Evolutionary conservation across 1,284 basidiomycete species (phyloP), one percentile per base, ranked within the genome.

Genomic region (Marasmius sp.): DNA sequence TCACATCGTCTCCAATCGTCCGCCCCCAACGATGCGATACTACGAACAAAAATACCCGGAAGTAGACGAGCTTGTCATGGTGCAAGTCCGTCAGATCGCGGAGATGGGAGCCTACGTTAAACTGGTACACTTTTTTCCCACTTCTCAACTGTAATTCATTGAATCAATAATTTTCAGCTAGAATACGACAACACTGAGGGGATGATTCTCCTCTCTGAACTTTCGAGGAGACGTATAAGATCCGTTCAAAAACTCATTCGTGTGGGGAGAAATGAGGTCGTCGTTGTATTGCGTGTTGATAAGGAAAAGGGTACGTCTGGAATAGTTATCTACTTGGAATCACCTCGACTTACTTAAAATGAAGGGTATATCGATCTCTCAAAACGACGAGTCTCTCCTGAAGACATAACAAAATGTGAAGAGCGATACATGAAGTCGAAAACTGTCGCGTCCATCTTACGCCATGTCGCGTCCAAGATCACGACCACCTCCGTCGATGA

Each of bases 81-180:
- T 98, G 52, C 96, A 98, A 77, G 97, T 99, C 67, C 93, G 94
- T 76, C 94, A 97, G 80, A 99, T 99, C 71, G 95, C 95, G 63
- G 97, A 99, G 78, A 99, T 98, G 96, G 97, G 97, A 60, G 97
- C 97, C 57, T 99, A 99, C 76, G 97, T 99, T 68, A 98, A 98
- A 77, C 85, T 99, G 69, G 94, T 96, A 68, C 70, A 92, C 81
- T 56, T 55, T 59, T 37, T 58, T 43, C 48, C 60, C 27, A 22
- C 50, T 20, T 18, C 16, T 57, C 11, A 38, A 45, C 62, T 52
- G 59, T 37, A 57, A 41, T 37, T 12, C 27, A 57, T 45, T 43
- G 58, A n/a, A 36, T 57, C 37, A 43, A 14, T 5, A 54, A 59
- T 61, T 22, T 75, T 54, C 16, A 97, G 95, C 89, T 98, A 71